Base-by-base conservation (phyloP, 768 basidiomycete species). In the Auriscalpium microsporum region DNA sequence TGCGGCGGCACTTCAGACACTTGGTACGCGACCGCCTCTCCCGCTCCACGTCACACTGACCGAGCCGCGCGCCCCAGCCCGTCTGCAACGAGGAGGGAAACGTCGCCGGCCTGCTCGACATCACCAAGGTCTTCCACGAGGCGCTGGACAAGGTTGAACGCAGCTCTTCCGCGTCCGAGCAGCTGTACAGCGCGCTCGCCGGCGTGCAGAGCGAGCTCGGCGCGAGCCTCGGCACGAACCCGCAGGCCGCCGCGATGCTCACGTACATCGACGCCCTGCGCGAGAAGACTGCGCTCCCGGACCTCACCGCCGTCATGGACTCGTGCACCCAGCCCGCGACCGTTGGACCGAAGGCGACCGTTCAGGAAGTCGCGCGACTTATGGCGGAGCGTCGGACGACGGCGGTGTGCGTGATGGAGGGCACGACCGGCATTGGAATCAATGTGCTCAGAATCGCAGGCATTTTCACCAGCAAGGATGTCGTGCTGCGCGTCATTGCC, bases 31-130 rank as follows among this genome's bases (percentile, higher is more conserved):
- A 28, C 28, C 28, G 28, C 28, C 28, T 28, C 28, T 28, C 28
- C 28, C 28, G 28, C 28, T 28, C 28, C 28, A 28, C 28, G 28
- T 28, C 28, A 28, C 28, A 28, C 28, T 28, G 28, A 28, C 28
- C 28, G 28, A 28, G 4, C 59, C 37, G 28, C 28, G 33, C 37
- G 38, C 52, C 48, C 33, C 63, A 99, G 95, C 96, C 96, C 56
- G 96, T 99, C 17, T 99, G 96, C 70, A 99, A 99, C 62, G 96
- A 99, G 73, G 96, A 99, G 57, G 96, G 96, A 53, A 96, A 99
- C 64, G 96, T 99, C 46, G 96, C 98, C 59, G 96, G 96, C 64
- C 78, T 99, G 16, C 84, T 98, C 57, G 96, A 99, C 67, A 99
- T 99, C 69, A 98, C 96, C 62, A 98, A 89, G 69, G 96, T 99